Evolutionary conservation across 768 basidiomycete genomes (phyloP).

Genomic region (Tephrocybe sp.): DNA sequence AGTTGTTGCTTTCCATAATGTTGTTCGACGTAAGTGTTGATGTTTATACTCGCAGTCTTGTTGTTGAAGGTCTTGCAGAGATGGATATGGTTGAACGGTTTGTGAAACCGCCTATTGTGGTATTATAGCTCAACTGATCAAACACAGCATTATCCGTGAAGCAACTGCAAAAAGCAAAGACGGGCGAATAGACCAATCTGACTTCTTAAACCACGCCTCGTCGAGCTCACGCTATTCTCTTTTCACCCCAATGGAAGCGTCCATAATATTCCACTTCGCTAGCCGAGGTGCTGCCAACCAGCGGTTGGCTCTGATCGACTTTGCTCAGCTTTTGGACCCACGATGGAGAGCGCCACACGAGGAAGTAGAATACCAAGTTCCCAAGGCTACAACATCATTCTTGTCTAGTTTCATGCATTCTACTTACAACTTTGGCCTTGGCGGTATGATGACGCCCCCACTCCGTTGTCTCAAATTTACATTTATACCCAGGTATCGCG

Average conservation of each 20-base stretch:
- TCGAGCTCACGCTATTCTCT: slow-evolving; percentile 88
- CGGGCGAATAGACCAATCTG: slow-evolving; percentile 93
- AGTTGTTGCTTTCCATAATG: slow-evolving; percentile 96
- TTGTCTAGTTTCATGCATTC: slow-evolving; percentile 60
- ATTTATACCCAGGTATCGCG: slow-evolving; percentile 63
- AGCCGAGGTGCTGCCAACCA: slow-evolving; percentile 70
- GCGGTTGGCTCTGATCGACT: slow-evolving; percentile 84
- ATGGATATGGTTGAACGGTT: slow-evolving; percentile 97
- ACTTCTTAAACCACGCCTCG: slow-evolving; percentile 89
- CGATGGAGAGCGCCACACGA: slow-evolving; percentile 79
- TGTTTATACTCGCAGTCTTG: neutral
- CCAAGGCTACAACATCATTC: slow-evolving; percentile 31
- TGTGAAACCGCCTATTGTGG: slow-evolving; percentile 14
- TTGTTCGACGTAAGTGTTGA: slow-evolving; percentile 69
- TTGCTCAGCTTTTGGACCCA: slow-evolving; percentile 90
- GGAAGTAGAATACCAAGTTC: slow-evolving; percentile 35
- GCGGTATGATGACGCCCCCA: slow-evolving; percentile 47
- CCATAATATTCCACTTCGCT: slow-evolving; percentile 97
- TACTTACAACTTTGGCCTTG: slow-evolving; percentile 83
- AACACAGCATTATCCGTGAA: slow-evolving; percentile 77
- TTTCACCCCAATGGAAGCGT: slow-evolving; percentile 98
- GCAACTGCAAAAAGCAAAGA: slow-evolving; percentile 90
- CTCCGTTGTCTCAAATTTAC: slow-evolving; percentile 11
- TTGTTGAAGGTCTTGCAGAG: slow-evolving; percentile 43
- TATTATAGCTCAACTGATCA: slow-evolving; percentile 8